A percentile compares a stretch with the other conserved stretches of the same genome.
phyloP scores from a whole-genome alignment of 2,329 filamentous ascomycete species.

The Neofusicoccum sp. region DNA sequence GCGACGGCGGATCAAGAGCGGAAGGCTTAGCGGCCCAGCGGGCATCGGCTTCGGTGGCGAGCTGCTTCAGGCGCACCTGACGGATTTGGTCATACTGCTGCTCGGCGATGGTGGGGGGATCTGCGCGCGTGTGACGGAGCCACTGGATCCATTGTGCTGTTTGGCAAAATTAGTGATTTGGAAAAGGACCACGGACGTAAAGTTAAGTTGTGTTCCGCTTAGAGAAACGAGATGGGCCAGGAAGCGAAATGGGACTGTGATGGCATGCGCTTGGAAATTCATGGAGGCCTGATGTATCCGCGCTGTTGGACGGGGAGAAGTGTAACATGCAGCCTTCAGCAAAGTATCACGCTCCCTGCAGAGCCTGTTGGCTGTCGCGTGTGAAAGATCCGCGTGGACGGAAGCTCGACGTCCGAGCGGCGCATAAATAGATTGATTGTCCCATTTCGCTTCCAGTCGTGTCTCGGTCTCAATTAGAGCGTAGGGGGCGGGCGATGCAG shows the following conservation, averaged over 20 bases:
- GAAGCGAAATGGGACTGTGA: neutral
- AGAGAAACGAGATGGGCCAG: neutral
- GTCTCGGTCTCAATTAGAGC: neutral
- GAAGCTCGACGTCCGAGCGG: neutral
- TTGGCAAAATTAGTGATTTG: neutral
- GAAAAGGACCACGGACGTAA: neutral
- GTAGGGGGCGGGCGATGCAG: neutral
- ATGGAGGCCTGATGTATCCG: neutral
- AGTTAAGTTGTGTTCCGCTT: neutral
- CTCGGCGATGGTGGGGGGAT: conserved; percentile 57
- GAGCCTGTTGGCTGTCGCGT: neutral
- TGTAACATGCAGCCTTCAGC: neutral
- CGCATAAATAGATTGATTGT: conserved; percentile 22
- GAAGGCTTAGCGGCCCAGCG: conserved; percentile 61
- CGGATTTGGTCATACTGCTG: conserved; percentile 57
- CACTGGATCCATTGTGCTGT: conserved; percentile 67
- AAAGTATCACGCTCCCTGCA: neutral
- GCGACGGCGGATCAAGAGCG: conserved; percentile 56
- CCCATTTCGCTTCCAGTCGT: neutral
- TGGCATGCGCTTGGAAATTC: neutral
- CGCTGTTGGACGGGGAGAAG: too few species aligned
- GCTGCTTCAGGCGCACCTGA: conserved; percentile 57
- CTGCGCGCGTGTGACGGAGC: conserved; percentile 60
- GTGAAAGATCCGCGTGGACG: neutral
- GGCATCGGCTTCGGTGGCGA: conserved; percentile 60